Conservation (phyloP, 371 early-diverging fungal genomes). For the Mortierella sp. region DNA sequence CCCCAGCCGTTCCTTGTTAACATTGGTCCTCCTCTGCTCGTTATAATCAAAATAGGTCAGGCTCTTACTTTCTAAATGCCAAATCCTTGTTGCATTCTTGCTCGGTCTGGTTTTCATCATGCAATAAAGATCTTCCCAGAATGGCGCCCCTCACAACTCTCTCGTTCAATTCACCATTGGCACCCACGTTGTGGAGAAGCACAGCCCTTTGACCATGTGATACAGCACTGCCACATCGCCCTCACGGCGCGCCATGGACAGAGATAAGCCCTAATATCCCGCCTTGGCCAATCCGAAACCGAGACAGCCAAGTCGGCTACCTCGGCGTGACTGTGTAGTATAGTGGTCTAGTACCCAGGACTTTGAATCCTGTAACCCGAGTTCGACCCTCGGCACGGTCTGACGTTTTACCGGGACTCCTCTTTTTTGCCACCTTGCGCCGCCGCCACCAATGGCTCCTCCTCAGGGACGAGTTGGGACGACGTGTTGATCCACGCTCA, state of each 20-base stretch:
- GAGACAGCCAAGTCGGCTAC: too few relatives aligned
- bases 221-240: too few relatives aligned
- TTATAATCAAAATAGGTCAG: constrained; percentile 22
- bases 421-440: background rate
- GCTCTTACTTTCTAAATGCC: constrained; percentile 53
- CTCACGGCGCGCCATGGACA: too few relatives aligned
- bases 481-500: background rate
- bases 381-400: constrained; percentile 55
- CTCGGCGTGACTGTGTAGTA: constrained; percentile 38
- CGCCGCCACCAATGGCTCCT: background rate
- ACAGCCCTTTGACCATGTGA: too few relatives aligned
- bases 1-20: background rate
- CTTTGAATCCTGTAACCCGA: constrained; percentile 56
- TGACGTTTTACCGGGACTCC: constrained; percentile 7
- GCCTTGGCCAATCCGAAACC: too few relatives aligned
- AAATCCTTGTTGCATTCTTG: constrained; percentile 21
- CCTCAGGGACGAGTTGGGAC: too few relatives aligned
- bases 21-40: background rate
- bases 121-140: constrained; percentile 22
- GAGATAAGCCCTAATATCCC: too few relatives aligned
- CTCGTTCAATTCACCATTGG: too few relatives aligned
- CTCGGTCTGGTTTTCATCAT: constrained; percentile 33
- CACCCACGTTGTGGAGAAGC: too few relatives aligned
- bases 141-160: too few relatives aligned
- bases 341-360: constrained; percentile 54